A percentile compares a stretch with the other conserved stretches of the same genome.
phyloP scores from a whole-genome alignment of 2,329 filamentous ascomycete species.

The Penicillium sp. region DNA sequence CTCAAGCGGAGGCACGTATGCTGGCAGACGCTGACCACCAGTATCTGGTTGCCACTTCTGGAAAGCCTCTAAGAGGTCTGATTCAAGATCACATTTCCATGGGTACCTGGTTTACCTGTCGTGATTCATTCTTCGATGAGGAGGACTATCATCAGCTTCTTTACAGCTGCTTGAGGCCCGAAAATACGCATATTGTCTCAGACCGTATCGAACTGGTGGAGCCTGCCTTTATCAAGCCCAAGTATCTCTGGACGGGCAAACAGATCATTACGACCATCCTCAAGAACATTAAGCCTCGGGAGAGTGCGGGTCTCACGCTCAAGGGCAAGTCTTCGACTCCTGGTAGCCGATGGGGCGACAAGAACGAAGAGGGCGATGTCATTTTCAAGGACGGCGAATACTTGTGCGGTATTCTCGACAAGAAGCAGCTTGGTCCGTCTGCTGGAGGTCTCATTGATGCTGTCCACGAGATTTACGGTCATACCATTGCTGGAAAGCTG shows the following conservation, averaged over 20 bases:
- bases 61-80: conserved; percentile 86
- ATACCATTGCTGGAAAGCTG: conserved; percentile 76
- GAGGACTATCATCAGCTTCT: conserved; percentile 91
- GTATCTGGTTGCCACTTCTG: conserved; percentile 88
- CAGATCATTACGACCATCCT: conserved; percentile 89
- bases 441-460: conserved; percentile 85
- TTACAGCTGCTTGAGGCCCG: conserved; percentile 82
- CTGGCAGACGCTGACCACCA: conserved; percentile 97
- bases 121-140: conserved; percentile 83
- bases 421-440: conserved; percentile 85
- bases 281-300: conserved; percentile 78
- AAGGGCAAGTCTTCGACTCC: conserved; percentile 72
- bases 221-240: conserved; percentile 77
- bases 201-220: conserved; percentile 75
- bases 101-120: conserved; percentile 81
- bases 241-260: conserved; percentile 86
- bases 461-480: conserved; percentile 88
- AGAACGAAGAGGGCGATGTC: conserved; percentile 69
- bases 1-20: conserved; percentile 83
- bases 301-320: conserved; percentile 72
- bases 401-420: conserved; percentile 86
- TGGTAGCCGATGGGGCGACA: conserved; percentile 68
- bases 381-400: conserved; percentile 83
- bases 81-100: conserved; percentile 99
- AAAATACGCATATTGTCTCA: conserved; percentile 78